Percentiles rank a stretch among this genome's conserved stretches.
phyloP scores from a whole-genome alignment of 768 basidiomycete species.

The Rhizopogon vinicolor region DNA sequence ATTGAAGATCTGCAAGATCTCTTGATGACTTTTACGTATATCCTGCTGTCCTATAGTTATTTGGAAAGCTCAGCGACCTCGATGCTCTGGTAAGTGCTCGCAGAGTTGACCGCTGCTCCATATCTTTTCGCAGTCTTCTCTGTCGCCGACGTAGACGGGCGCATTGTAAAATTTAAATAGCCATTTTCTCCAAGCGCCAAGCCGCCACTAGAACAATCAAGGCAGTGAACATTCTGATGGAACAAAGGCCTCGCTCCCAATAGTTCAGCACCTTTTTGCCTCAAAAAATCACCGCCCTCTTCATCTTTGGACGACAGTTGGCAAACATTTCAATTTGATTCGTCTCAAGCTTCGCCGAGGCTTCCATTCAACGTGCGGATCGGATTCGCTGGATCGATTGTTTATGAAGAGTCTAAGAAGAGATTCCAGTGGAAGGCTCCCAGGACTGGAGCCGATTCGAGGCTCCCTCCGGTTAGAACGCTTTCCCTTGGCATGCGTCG shows the following conservation, averaged over 20 bases:
- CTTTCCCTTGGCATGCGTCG: background rate
- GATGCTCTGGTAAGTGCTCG: constrained; percentile 8
- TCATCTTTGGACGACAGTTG: constrained; percentile 1
- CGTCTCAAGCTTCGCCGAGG: background rate
- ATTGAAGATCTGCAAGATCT: constrained; percentile 17
- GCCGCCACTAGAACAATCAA: constrained; percentile 13
- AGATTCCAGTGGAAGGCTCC: background rate
- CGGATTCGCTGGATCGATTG: background rate
- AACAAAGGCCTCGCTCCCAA: constrained; percentile 13
- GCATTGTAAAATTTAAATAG: constrained; percentile 2
- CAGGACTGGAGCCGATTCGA: background rate
- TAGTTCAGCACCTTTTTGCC: constrained; percentile 2
- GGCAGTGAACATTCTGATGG: constrained; percentile 28
- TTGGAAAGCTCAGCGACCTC: constrained; percentile 7
- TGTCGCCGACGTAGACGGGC: constrained; percentile 3
- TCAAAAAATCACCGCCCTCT: constrained; percentile 2
- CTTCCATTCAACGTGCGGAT: background rate
- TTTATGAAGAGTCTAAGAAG: background rate
- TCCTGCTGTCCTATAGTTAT: constrained; percentile 1
- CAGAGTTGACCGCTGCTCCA: background rate
- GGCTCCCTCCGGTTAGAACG: background rate
- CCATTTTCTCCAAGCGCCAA: background rate
- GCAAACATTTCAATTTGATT: background rate
- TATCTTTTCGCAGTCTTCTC: background rate
- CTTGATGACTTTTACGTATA: constrained; percentile 19